Base-by-base conservation (phyloP, 768 basidiomycete species). In the Naganishia friedmannii region DNA sequence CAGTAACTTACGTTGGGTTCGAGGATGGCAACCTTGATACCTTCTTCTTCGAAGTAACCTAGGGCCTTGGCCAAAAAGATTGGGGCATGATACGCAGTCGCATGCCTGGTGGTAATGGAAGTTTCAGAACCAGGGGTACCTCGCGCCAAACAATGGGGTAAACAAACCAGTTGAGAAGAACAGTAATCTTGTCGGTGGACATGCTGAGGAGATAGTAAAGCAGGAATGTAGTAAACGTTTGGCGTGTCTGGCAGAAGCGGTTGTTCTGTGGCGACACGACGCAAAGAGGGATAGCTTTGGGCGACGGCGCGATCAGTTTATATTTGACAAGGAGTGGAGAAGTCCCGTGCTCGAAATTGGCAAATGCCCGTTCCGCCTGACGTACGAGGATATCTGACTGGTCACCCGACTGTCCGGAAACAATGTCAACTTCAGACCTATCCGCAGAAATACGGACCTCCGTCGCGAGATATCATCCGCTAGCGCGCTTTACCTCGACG, bases 21-120 rank as follows among this genome's bases (percentile, higher is more conserved):
- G 48, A 76, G 70, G 54, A 76, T 76, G 51, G 75, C 75, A 57
- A 75, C 76, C 31, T 74, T 69, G 71, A 77, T 67, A 13, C 73
- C 74, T 63, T 77, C 76, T 12, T 74, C 70, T 0, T 54, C 53
- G 55, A 77, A 77, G 73, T 67, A 77, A 19, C 74, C 74, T 46
- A 71, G 65, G 28, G 23, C 19, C 57, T 74, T 71, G 1, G 75
- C 75, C 65, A 76, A 70, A 69, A 76, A 76, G 63, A 76, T 21
- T 2, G 75, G 74, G 5, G 67, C 67, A 32, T 76, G 75, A 68
- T 76, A 76, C 5, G 75, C 68, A 3, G 74, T 74, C 0, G 75
- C 75, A 29, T 69, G 60, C 67, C 67, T 68, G 37, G n/a, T n/a
- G n/a, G 13, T 15, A 17, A 28, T 13, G 48, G 34, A 39, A 15